Conservation (phyloP, 2,329 filamentous ascomycete species). For the Penicillium sp. region DNA sequence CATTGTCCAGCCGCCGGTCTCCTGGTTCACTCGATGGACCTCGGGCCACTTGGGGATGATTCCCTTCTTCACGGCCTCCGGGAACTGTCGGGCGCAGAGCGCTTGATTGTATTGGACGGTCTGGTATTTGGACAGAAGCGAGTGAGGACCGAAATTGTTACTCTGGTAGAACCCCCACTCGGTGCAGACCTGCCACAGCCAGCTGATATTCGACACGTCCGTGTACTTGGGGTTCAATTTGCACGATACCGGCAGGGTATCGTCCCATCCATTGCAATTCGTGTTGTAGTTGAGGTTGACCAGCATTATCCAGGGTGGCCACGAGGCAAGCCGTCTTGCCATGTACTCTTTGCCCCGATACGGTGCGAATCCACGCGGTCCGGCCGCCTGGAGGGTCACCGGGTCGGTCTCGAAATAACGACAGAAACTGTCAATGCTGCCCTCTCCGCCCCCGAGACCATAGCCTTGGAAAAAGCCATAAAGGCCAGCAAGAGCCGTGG, state of each 20-base stretch:
- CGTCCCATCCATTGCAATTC: too few species aligned
- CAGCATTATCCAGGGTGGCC: conserved; percentile 33
- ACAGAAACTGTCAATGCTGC: conserved; percentile 42
- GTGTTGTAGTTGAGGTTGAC: conserved; percentile 40
- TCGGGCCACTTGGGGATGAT: conserved; percentile 42
- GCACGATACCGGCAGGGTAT: conserved; percentile 32
- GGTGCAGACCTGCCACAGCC: conserved; percentile 52
- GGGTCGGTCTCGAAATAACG: conserved; percentile 45
- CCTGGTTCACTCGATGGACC: conserved; percentile 37
- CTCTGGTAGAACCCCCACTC: conserved; percentile 51
- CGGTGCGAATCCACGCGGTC: conserved; percentile 40
- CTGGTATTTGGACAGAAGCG: conserved; percentile 47
- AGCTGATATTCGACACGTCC: conserved; percentile 40
- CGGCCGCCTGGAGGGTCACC: conserved; percentile 32
- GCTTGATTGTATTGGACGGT: conserved; percentile 42
- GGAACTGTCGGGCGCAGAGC: conserved; percentile 48
- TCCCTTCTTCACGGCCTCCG: conserved; percentile 35
- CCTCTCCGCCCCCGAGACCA: conserved; percentile 38
- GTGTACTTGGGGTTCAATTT: conserved; percentile 33
- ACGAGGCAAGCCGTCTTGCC: conserved; percentile 42
- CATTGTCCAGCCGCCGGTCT: conserved; percentile 49
- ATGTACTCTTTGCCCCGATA: conserved; percentile 39
- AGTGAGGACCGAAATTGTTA: conserved; percentile 46
- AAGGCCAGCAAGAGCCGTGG: conserved; percentile 38
- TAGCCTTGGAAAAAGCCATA: conserved; percentile 44